Percentiles rank a stretch among this genome's conserved stretches.
These are phyloP conservation scores for Candida tammaniensis DNA, from an alignment of 805 yeast genomes.

Conservation along the genomic window DNA sequence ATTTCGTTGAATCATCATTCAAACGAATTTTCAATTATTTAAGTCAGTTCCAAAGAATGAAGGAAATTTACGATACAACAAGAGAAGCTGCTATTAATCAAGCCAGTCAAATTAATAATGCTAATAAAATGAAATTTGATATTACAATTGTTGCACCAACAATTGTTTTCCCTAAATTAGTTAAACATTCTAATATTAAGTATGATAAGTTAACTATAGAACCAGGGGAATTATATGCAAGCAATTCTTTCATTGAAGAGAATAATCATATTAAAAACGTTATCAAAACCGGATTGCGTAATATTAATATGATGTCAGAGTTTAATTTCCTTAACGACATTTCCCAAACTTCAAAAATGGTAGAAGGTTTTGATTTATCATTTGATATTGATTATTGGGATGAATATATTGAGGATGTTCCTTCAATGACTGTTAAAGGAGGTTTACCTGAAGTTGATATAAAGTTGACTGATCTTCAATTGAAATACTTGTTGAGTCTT, in stretches of 20 bases:
- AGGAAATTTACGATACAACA: constrained; percentile 83
- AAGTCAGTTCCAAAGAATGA: constrained; percentile 79
- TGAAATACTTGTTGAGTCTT: constrained; percentile 54
- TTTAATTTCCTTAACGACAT: constrained; percentile 47
- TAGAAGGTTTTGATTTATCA: constrained; percentile 60
- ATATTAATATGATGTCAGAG: constrained; percentile 64
- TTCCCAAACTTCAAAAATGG: constrained; percentile 58
- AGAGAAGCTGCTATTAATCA: constrained; percentile 85
- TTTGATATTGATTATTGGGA: constrained; percentile 60
- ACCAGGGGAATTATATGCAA: constrained; percentile 77
- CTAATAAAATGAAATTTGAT: constrained; percentile 67
- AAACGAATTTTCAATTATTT: constrained; percentile 63
- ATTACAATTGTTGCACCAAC: constrained; percentile 78
- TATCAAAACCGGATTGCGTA: constrained; percentile 67
- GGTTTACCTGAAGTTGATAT: constrained; percentile 60
- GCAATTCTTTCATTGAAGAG: constrained; percentile 51
- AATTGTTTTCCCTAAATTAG: constrained; percentile 61
- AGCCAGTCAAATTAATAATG: constrained; percentile 60
- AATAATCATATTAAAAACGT: constrained; percentile 42
- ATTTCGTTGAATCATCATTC: constrained; percentile 80
- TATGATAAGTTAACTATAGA: constrained; percentile 68
- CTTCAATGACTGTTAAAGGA: constrained; percentile 55
- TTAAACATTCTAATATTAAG: constrained; percentile 15
- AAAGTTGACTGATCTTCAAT: constrained; percentile 70
- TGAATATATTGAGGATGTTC: constrained; percentile 30